A percentile compares a stretch with the other conserved stretches of the same genome.
phyloP scores from a whole-genome alignment of 2,329 filamentous ascomycete genomes.

The Rhynchosporium secalis region DNA sequence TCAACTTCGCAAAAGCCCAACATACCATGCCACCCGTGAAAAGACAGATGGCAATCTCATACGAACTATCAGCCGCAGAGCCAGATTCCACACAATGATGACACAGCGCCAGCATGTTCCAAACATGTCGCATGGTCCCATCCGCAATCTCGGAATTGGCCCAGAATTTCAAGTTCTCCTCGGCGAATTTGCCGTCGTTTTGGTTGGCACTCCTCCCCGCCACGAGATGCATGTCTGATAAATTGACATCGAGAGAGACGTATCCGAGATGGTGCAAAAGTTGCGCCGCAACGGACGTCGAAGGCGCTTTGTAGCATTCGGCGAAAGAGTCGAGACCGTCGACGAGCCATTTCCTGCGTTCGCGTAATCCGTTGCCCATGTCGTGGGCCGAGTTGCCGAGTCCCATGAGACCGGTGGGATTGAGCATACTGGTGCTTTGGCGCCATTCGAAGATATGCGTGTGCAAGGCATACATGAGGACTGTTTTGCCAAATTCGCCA shows the following conservation, averaged over 20 bases:
- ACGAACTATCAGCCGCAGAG: slow-evolving; percentile 25
- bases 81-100: slow-evolving; percentile 26
- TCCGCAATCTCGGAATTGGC: slow-evolving; percentile 33
- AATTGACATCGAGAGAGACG: slow-evolving; percentile 33
- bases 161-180: slow-evolving; percentile 37
- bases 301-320: slow-evolving; percentile 30
- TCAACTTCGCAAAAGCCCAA: slow-evolving; percentile 36
- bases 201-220: slow-evolving; percentile 32
- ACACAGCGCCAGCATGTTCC: slow-evolving; percentile 30
- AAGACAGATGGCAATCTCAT: slow-evolving; percentile 33
- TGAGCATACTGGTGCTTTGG: slow-evolving; percentile 35
- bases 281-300: slow-evolving; percentile 22
- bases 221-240: slow-evolving; percentile 37
- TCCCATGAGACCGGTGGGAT: slow-evolving; percentile 36
- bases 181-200: slow-evolving; percentile 34
- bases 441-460: slow-evolving; percentile 39
- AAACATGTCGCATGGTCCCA: slow-evolving; percentile 35
- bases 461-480: slow-evolving; percentile 37
- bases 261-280: slow-evolving; percentile 34
- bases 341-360: slow-evolving; percentile 32
- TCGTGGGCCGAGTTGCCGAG: slow-evolving; percentile 32
- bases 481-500: slow-evolving; percentile 33
- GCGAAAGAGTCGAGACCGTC: slow-evolving; percentile 35
- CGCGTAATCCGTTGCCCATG: slow-evolving; percentile 33
- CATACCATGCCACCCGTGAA: slow-evolving; percentile 37